These are phyloP conservation scores for Noccaea bulbosa DNA, from an alignment of 345 rosid species.

Conservation along the genomic window DNA sequence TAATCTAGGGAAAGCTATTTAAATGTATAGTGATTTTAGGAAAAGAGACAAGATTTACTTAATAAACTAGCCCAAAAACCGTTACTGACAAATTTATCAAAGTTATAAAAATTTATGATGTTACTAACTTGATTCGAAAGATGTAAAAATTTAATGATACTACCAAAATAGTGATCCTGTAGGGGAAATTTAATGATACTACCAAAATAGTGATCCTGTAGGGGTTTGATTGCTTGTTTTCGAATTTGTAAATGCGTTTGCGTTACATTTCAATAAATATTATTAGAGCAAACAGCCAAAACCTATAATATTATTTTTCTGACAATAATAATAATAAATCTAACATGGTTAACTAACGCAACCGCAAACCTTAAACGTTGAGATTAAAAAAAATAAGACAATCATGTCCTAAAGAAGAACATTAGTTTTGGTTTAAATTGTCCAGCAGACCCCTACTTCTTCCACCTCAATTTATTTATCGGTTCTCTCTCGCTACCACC, in stretches of 20 bases:
- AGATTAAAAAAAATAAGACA: background rate
- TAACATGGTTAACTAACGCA: constrained; percentile 5
- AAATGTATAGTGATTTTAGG: too few species aligned
- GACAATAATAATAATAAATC: background rate
- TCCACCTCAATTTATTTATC: constrained; percentile 20
- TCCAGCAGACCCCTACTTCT: constrained; percentile 45
- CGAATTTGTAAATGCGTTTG: background rate
- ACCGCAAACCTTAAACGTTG: constrained; percentile 1
- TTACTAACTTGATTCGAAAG: too few species aligned
- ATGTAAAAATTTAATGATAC: background rate
- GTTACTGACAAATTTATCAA: background rate
- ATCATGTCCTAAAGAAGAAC: constrained; percentile 3
- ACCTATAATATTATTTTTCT: background rate
- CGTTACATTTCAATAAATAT: background rate
- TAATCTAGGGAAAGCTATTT: too few species aligned
- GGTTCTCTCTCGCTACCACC: constrained; percentile 34
- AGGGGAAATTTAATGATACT: background rate
- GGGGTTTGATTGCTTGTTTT: background rate
- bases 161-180: background rate
- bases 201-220: background rate
- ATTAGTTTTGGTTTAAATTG: constrained; percentile 23
- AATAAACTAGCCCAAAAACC: too few species aligned
- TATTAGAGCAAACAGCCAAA: background rate
- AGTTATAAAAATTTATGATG: background rate
- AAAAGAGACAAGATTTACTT: too few species aligned